These are phyloP conservation scores for Colletotrichum spaethianum DNA, from an alignment of 2,329 filamentous ascomycete genomes.

Conservation along the genomic window DNA sequence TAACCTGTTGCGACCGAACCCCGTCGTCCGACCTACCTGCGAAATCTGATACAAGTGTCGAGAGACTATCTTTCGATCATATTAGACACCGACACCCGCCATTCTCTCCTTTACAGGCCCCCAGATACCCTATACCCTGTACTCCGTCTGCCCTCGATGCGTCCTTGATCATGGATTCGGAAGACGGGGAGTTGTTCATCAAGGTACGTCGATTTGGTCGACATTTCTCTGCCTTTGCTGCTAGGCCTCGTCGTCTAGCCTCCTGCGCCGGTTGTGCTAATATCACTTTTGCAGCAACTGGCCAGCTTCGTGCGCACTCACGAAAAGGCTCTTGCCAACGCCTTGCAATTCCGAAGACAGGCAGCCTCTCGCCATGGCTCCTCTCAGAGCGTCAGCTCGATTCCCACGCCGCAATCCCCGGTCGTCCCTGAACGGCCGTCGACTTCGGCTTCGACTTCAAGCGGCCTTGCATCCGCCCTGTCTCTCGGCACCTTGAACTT, in stretches of 20 bases:
- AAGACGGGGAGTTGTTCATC: conserved; percentile 91
- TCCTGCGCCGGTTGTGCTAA: conserved; percentile 10
- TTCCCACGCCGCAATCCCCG: conserved; percentile 68
- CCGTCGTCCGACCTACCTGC: conserved; percentile 32
- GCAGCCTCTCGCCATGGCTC: conserved; percentile 77
- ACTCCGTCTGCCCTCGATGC: conserved; percentile 56
- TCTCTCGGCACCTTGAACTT: conserved; percentile 90
- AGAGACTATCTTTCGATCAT: conserved; percentile 31
- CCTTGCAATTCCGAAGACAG: conserved; percentile 86
- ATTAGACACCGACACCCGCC: conserved; percentile 35
- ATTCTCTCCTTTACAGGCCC: conserved; percentile 34
- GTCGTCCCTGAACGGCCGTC: conserved; percentile 71
- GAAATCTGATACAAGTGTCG: conserved; percentile 23
- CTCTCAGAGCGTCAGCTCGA: conserved; percentile 75
- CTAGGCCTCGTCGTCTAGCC: neutral
- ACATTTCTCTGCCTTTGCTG: neutral
- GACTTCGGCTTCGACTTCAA: conserved; percentile 78
- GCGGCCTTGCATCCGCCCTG: conserved; percentile 85
- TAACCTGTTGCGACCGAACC: conserved; percentile 28
- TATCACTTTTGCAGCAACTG: conserved; percentile 76
- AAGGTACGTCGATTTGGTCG: conserved; percentile 71
- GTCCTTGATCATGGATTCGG: conserved; percentile 82
- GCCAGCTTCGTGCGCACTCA: conserved; percentile 96
- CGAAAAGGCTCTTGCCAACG: conserved; percentile 97
- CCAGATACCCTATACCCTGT: conserved; percentile 41